These are phyloP conservation scores for Petasospora fabianii DNA, from an alignment of 1,139 yeast genomes.

Conservation along the genomic window DNA sequence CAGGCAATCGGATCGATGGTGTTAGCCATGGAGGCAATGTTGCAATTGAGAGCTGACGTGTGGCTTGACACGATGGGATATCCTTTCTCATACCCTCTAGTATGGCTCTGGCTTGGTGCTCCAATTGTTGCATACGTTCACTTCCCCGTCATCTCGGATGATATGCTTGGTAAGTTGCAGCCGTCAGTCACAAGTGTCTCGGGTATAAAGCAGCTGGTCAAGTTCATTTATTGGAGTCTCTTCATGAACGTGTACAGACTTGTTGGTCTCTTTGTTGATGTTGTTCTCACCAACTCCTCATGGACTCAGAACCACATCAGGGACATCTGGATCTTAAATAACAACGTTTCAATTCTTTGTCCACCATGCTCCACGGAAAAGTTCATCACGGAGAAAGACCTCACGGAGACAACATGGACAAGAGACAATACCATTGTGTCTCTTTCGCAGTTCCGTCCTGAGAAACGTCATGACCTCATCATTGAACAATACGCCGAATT, in stretches of 20 bases:
- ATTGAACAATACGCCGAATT: constrained; percentile 60
- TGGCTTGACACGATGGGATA: constrained; percentile 94
- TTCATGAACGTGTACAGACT: constrained; percentile 60
- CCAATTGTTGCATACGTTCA: constrained; percentile 90
- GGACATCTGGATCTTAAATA: constrained; percentile 49
- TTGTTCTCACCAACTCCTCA: constrained; percentile 77
- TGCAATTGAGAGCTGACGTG: constrained; percentile 70
- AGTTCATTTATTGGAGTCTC: constrained; percentile 67
- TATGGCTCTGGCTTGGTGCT: constrained; percentile 49
- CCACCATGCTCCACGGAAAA: constrained; percentile 84
- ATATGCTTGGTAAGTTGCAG: constrained; percentile 67
- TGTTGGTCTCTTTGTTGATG: constrained; percentile 63
- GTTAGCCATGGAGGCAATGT: constrained; percentile 68
- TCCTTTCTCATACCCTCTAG: constrained; percentile 76
- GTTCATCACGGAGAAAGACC: constrained; percentile 25
- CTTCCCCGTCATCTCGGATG: constrained; percentile 86
- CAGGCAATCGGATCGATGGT: constrained; percentile 80
- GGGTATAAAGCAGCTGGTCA: constrained; percentile 33
- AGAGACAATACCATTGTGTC: constrained; percentile 64
- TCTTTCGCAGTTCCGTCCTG: constrained; percentile 93
- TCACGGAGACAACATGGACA: constrained; percentile 11
- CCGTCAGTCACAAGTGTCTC: constrained; percentile 29
- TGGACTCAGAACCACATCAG: constrained; percentile 84
- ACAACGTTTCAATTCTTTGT: constrained; percentile 51
- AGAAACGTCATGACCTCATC: constrained; percentile 79